Conservation (phyloP, 1,284 basidiomycete species). For the Trichosporon asahii region DNA sequence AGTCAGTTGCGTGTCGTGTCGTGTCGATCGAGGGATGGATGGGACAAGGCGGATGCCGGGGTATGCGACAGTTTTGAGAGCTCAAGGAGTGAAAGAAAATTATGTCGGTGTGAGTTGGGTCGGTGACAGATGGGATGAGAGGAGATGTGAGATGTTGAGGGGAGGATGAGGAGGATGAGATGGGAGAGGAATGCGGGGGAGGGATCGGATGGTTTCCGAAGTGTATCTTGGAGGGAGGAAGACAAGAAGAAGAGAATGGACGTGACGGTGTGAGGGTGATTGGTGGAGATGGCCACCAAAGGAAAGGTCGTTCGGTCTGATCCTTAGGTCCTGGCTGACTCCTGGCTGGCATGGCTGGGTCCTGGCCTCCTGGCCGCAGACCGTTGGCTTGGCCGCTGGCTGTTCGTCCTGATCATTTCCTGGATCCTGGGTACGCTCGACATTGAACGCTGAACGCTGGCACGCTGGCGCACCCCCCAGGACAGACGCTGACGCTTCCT, state of each 20-base stretch:
- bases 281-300: not conserved
- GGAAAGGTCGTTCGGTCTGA: not conserved
- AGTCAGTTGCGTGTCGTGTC: constrained; percentile 1
- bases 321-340: not conserved
- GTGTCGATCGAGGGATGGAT: not conserved
- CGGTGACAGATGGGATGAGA: not conserved
- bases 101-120: not conserved
- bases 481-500: too few relatives aligned
- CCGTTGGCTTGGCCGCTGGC: not conserved
- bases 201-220: not conserved
- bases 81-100: constrained; percentile 1
- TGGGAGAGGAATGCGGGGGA: not conserved
- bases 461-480: not conserved
- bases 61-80: not conserved
- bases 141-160: not conserved
- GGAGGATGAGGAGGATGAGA: not conserved
- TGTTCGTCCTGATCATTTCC: not conserved
- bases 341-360: too few relatives aligned
- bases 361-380: not conserved
- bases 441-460: not conserved
- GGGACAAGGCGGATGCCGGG: not conserved
- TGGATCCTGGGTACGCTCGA: not conserved
- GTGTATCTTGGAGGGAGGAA: constrained; percentile 6
- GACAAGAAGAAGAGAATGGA: not conserved
- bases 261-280: not conserved